Conservation (phyloP, 2,329 filamentous ascomycete genomes). For the Cercospora nicotianae region DNA sequence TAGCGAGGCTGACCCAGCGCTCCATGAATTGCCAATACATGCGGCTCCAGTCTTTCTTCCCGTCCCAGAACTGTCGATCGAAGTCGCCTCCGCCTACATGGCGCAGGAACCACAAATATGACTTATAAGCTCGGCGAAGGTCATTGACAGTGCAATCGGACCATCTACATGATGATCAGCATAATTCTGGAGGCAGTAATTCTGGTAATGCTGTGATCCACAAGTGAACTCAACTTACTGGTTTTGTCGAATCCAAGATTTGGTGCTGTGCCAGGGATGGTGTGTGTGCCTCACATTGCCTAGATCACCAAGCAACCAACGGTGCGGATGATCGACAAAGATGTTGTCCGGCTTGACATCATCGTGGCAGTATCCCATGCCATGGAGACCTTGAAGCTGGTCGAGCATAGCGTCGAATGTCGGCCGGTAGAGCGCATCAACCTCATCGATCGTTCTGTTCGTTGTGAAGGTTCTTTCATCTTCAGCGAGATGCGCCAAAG, state of each 20-base stretch:
- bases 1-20: slow-evolving; percentile 1
- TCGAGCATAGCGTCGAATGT: slow-evolving; percentile 34
- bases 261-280: slow-evolving; percentile 32
- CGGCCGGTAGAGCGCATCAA: slow-evolving; percentile 37
- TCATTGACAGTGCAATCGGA: slow-evolving; percentile 34
- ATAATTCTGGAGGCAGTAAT: background rate
- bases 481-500: slow-evolving; percentile 18
- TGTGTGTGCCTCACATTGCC: slow-evolving; percentile 38
- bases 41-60: slow-evolving; percentile 27
- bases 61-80: slow-evolving; percentile 31
- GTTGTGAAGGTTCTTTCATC: background rate
- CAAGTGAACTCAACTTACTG: slow-evolving; percentile 3
- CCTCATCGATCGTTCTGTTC: background rate
- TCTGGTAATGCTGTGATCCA: background rate
- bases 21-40: slow-evolving; percentile 35
- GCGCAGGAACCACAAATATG: slow-evolving; percentile 32
- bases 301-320: slow-evolving; percentile 41
- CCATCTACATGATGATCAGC: slow-evolving; percentile 5
- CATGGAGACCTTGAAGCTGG: slow-evolving; percentile 34
- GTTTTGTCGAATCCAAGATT: slow-evolving; percentile 22
- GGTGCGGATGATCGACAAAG: slow-evolving; percentile 29
- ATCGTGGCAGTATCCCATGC: slow-evolving; percentile 40
- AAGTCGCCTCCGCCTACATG: slow-evolving; percentile 22
- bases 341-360: slow-evolving; percentile 42
- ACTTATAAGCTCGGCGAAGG: slow-evolving; percentile 35